phyloP scores from a whole-genome alignment of 441 rosid genomes.

The Melianthus villosus region DNA sequence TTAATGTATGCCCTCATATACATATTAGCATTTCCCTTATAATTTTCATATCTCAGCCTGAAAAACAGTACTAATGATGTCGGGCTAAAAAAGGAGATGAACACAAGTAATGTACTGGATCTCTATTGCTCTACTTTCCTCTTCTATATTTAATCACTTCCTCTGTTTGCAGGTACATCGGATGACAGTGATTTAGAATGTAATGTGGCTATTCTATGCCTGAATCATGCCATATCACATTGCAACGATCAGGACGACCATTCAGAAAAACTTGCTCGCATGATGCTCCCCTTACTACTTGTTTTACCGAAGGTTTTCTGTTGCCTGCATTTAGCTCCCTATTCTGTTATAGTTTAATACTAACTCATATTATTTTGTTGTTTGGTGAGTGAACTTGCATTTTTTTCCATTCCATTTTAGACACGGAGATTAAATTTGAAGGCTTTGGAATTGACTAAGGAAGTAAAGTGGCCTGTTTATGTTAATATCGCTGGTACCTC shows the following conservation, averaged over 20 bases:
- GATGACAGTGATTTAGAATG: constrained; percentile 26
- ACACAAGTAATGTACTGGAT: too few relatives aligned
- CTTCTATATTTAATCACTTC: neutral
- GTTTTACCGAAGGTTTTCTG: constrained; percentile 49
- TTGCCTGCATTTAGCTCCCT: neutral
- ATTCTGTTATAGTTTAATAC: too few relatives aligned
- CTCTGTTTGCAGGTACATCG: constrained; percentile 41
- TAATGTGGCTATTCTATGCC: constrained; percentile 40
- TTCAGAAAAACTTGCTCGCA: constrained; percentile 46
- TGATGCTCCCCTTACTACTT: constrained; percentile 66
- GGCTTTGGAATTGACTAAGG: constrained; percentile 45
- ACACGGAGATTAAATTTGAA: constrained; percentile 49
- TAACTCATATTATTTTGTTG: neutral
- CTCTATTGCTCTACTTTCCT: too few relatives aligned
- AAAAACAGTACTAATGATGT: too few relatives aligned
- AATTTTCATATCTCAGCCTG: too few relatives aligned
- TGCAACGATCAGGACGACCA: constrained; percentile 26
- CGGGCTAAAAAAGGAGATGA: too few relatives aligned
- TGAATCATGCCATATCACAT: constrained; percentile 39
- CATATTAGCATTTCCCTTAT: too few relatives aligned
- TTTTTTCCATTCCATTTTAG: constrained; percentile 21
- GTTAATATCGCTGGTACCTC: constrained; percentile 29
- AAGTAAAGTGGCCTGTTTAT: constrained; percentile 53
- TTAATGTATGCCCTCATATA: too few relatives aligned
- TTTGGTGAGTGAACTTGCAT: too few relatives aligned